Evolutionary conservation across 345 rosid genomes (phyloP).

Genomic region (Cochlearia excelsa): DNA sequence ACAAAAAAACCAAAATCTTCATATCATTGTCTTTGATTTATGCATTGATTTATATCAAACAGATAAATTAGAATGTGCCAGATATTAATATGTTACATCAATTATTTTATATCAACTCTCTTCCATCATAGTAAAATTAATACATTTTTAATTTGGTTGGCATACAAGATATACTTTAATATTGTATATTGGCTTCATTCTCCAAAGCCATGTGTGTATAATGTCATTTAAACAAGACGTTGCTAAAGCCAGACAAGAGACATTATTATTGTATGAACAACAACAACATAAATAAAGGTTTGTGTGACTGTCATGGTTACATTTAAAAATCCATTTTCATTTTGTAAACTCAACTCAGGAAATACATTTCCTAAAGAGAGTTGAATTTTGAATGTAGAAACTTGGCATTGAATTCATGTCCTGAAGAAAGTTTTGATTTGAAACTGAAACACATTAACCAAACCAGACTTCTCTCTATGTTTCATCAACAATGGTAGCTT

Average conservation of each 20-base stretch:
- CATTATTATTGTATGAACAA: conserved; percentile 7
- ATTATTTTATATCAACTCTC: too few relatives aligned
- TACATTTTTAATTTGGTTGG: too few relatives aligned
- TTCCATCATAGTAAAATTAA: too few relatives aligned
- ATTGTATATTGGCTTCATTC: conserved; percentile 22
- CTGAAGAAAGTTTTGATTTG: neutral
- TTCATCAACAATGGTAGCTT: conserved; percentile 18
- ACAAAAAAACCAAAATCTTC: too few relatives aligned
- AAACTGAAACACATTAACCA: neutral
- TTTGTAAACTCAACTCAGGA: neutral
- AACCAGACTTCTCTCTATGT: conserved; percentile 2
- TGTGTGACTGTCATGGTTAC: conserved; percentile 8
- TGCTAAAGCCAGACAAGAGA: conserved; percentile 25
- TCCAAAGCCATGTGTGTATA: conserved; percentile 12
- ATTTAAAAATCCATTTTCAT: neutral
- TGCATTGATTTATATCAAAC: too few relatives aligned
- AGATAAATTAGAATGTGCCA: too few relatives aligned
- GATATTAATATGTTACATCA: too few relatives aligned
- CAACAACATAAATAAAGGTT: conserved; percentile 9
- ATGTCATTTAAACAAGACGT: conserved; percentile 1
- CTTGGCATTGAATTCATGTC: conserved; percentile 6
- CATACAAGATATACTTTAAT: too few relatives aligned
- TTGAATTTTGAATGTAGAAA: neutral
- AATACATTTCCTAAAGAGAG: neutral
- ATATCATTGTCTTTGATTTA: too few relatives aligned